Conservation (phyloP, 1,284 basidiomycete genomes). For the Ustilago nuda region DNA sequence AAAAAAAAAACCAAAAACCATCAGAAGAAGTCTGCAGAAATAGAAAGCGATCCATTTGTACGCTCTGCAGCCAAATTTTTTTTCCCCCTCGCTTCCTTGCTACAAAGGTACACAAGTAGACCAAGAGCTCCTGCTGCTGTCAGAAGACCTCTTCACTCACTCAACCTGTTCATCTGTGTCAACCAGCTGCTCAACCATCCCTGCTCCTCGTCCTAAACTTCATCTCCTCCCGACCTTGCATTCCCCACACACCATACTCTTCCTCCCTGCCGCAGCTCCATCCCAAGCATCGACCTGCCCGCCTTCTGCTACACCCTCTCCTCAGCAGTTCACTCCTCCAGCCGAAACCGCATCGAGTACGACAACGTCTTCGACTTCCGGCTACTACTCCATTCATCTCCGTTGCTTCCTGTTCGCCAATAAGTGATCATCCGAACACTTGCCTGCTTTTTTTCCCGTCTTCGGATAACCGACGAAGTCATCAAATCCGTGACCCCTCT, state of each 20-base stretch:
- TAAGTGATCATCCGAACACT: not conserved
- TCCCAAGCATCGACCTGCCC: not conserved
- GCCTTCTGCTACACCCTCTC: not conserved
- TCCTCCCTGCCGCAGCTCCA: conserved; percentile 1
- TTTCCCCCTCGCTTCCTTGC: conserved; percentile 3
- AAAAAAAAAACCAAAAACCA: conserved; percentile 16
- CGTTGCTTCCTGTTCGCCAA: not conserved
- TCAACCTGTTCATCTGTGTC: no score
- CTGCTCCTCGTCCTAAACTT: not conserved
- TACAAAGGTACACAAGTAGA: not conserved
- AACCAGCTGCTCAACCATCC: not conserved
- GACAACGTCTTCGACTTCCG: not conserved
- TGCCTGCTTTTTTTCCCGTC: not conserved
- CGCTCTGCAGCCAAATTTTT: conserved; percentile 7
- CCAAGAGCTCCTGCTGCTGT: conserved; percentile 4
- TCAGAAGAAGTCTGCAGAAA: conserved; percentile 12
- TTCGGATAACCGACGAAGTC: not conserved
- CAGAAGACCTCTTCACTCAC: conserved; percentile 8
- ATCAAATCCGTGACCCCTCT: conserved; percentile 2
- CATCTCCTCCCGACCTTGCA: not conserved
- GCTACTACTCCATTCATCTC: not conserved
- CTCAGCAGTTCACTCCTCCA: no score
- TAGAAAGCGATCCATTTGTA: conserved; percentile 21
- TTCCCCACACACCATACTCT: not conserved
- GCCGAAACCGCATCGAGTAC: not conserved